These are phyloP conservation scores for Dactylellina parvicollis DNA, from an alignment of 2,329 filamentous ascomycete species.

Conservation along the genomic window DNA sequence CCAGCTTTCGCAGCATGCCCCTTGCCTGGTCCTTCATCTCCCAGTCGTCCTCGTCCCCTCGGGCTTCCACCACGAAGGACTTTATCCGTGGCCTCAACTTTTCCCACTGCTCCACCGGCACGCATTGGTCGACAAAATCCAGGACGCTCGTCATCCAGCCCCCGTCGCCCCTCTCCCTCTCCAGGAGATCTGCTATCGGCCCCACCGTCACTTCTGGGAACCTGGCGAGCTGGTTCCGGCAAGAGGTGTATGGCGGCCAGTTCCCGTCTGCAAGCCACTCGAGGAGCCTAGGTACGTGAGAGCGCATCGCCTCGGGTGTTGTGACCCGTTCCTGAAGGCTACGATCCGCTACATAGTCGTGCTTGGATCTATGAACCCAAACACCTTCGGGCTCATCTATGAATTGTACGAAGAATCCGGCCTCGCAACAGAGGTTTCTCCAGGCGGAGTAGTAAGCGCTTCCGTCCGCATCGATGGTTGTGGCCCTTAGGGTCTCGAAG, in stretches of 20 bases:
- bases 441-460: not conserved
- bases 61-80: not conserved
- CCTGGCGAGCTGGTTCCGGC: slow-evolving; percentile 18
- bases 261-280: slow-evolving; percentile 19
- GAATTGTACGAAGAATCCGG: slow-evolving; percentile 1
- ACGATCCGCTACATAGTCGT: not conserved
- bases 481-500: not conserved
- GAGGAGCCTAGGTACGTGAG: slow-evolving; percentile 7
- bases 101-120: slow-evolving; percentile 3
- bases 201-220: slow-evolving; percentile 17
- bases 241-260: slow-evolving; percentile 14
- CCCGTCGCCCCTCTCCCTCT: slow-evolving; percentile 10
- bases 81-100: not conserved
- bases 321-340: slow-evolving; percentile 19
- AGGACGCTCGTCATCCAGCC: slow-evolving; percentile 1
- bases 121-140: slow-evolving; percentile 10
- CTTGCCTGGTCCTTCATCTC: not conserved
- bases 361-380: slow-evolving; percentile 4
- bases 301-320: slow-evolving; percentile 3
- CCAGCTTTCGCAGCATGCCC: slow-evolving; percentile 1
- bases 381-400: slow-evolving; percentile 7
- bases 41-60: slow-evolving; percentile 7
- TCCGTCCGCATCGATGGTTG: not conserved
- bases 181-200: not conserved
- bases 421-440: not conserved